Base-by-base conservation (phyloP, 768 basidiomycete species). In the Mycena crocata region DNA sequence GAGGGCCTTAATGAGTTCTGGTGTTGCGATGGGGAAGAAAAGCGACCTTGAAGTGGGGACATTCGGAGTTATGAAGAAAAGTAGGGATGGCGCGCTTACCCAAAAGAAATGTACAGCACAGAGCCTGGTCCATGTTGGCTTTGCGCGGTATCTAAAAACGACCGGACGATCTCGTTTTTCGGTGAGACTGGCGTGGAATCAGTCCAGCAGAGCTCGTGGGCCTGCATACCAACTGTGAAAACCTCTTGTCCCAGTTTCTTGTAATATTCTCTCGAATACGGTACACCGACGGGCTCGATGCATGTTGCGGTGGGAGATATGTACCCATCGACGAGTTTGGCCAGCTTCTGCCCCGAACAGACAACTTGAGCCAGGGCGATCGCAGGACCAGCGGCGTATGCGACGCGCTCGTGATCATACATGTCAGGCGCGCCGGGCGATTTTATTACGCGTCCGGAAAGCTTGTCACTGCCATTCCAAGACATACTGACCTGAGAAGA, bases 381-480 rank as follows among this genome's bases (percentile, higher is more conserved):
- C 10, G 56, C 28, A 4, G 54, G 57, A 17, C 67, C 67, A 7
- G 46, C 37, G 23, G 51, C 62, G 37, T 55, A 50, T 14, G 67
- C n/a, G n/a, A 34, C 12, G 24, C 67, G 54, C 28, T 68, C 62
- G 37, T 63, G 28, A 62, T 68, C 67, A 62, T 68, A 64, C 67
- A 68, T 59, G 31, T 68, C 61, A 50, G n/a, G n/a, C n/a, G n/a
- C n/a, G n/a, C n/a, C n/a, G n/a, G n/a, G n/a, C n/a, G n/a, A n/a
- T 23, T 61, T 57, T 4, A 61, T 24, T 21, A 69, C 48, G 8
- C 1, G 13, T 6, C 67, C 67, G 24, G 50, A 48, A 15, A 49
- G 48, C 57, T 68, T 54, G 44, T 68, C 67, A 5, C 42, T 62
- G 12, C 67, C 67, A 42, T 69, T 69, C 19, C 46, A 61, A 7